A percentile compares a stretch with the other conserved stretches of the same genome.
These are phyloP conservation scores for Mycena venus DNA, from an alignment of 768 basidiomycete genomes.

Conservation along the genomic window DNA sequence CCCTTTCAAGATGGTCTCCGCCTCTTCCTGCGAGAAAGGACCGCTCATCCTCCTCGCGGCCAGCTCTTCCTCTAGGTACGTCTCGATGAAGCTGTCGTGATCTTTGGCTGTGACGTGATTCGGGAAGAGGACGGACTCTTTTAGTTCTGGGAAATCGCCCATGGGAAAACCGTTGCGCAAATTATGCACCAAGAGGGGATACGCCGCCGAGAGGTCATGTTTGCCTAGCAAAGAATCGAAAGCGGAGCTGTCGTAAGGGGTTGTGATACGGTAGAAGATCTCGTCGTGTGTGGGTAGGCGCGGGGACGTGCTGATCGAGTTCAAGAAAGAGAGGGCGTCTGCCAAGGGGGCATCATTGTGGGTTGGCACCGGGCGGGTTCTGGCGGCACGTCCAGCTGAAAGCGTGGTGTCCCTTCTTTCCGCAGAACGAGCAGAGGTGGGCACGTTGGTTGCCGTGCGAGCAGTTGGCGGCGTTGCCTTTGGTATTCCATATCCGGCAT, in stretches of 20 bases:
- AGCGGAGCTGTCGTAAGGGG: conserved; percentile 32
- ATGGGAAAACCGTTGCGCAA: conserved; percentile 40
- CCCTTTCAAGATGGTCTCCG: conserved; percentile 41
- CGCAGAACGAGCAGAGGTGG: no score
- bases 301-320: background rate
- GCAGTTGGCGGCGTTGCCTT: no score
- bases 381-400: background rate
- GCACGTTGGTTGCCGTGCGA: no score
- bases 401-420: background rate
- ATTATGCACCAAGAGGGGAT: conserved; percentile 36
- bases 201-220: conserved; percentile 12
- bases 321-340: background rate
- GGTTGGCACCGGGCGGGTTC: background rate
- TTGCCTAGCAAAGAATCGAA: conserved; percentile 23
- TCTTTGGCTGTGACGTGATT: conserved; percentile 37
- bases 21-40: conserved; percentile 35
- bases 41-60: conserved; percentile 33
- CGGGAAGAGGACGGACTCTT: conserved; percentile 35
- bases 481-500: background rate
- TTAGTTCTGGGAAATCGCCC: conserved; percentile 36
- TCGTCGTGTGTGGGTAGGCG: background rate
- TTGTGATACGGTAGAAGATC: conserved; percentile 17
- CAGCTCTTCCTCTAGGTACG: conserved; percentile 36
- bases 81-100: conserved; percentile 12
- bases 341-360: background rate